Base-by-base conservation (phyloP, 2,329 filamentous ascomycete species). In the Fusarium sp. region DNA sequence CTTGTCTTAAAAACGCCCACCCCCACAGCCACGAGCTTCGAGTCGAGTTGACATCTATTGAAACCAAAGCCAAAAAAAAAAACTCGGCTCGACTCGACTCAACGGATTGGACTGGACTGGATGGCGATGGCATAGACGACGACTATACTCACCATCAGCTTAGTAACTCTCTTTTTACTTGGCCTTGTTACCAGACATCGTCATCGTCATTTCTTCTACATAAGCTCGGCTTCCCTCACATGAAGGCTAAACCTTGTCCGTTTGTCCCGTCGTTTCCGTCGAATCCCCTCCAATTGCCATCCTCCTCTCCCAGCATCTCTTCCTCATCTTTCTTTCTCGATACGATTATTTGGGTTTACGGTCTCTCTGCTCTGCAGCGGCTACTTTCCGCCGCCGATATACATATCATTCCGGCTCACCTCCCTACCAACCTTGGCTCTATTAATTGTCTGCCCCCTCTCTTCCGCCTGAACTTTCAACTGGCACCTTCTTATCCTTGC, bases 181-280 rank as follows among this genome's bases (percentile, higher is more conserved):
- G 40, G 41, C 17, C 49, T 52, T 23, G 35, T 17, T 14, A 27
- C 18, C 45, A 51, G 20, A n/a, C 31, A 64, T 64, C 61, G 58
- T 51, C 51, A 61, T 57, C 51, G 58, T 51, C 51, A 61, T 57
- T 48, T 53, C 18, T 67, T 61, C 39, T 37, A 40, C 52, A 43
- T 66, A 51, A 51, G 55, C 59, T 63, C 59, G 63, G 48, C 41
- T 61, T 53, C 45, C 31, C 57, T 58, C 23, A 60, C 40, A 31
- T 58, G 49, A 56, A 58, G 25, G 58, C 60, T 64, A 70, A 74
- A 73, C 69, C 69, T 72, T 73, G 66, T 69, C 66, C 58, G 60
- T 43, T 54, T 31, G 29, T 57, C 58, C 67, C 69, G 70, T 73
- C 70, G 70, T 73, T 73, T 73, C 71, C 71, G 71, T 73, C 70